A percentile compares a stretch with the other conserved stretches of the same genome.
Conservation (phyloP, 108 stramenopile genomes). For the Schizochytrium sp. region DNA sequence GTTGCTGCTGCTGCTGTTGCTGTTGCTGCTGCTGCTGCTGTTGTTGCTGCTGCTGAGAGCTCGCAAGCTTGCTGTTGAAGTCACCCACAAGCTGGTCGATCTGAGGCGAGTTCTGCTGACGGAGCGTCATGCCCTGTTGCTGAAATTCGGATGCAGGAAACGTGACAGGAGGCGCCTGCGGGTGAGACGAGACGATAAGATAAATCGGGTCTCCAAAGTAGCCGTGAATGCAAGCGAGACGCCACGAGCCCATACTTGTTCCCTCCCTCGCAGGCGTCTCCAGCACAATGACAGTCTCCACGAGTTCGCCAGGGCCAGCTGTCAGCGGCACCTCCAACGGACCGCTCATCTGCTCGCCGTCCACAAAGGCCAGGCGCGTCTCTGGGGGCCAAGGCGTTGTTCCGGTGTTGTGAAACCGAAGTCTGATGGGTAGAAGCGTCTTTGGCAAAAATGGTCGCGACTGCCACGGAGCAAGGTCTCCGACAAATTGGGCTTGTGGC, state of each 20-base stretch:
- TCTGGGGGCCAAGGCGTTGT: neutral
- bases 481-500: neutral
- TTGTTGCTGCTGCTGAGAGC: neutral
- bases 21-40: too few relatives aligned
- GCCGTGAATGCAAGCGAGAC: neutral
- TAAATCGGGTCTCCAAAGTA: constrained; percentile 7
- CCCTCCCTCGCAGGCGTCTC: neutral
- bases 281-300: neutral
- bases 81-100: neutral
- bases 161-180: neutral
- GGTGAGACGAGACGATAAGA: neutral
- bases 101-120: neutral
- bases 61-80: neutral
- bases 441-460: neutral
- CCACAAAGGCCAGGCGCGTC: neutral
- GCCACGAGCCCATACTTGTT: constrained; percentile 4
- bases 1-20: too few relatives aligned
- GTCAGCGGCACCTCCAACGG: neutral
- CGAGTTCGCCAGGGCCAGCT: neutral
- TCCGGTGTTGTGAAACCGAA: constrained; percentile 12
- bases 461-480: constrained; percentile 11
- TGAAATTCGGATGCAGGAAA: neutral
- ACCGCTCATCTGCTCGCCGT: neutral
- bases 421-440: neutral
- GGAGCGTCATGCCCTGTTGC: neutral